Conservation (phyloP, 306 rosid species). For the Ormosia emarginata region DNA sequence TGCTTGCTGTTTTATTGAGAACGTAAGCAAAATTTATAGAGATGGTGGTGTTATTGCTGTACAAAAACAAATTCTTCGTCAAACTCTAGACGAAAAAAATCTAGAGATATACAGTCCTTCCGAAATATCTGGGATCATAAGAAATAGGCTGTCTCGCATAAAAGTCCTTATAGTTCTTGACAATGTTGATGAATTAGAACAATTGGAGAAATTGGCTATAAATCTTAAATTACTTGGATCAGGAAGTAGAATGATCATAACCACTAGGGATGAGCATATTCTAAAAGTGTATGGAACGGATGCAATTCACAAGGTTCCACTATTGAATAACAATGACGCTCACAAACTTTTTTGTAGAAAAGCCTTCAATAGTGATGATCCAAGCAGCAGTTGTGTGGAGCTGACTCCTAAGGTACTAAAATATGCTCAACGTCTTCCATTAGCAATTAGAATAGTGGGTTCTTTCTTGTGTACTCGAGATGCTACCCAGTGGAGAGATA, state of each 20-base stretch:
- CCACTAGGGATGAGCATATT: not conserved
- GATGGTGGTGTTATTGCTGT: not conserved
- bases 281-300: not conserved
- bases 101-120: not conserved
- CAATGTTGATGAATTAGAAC: not conserved
- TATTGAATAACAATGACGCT: not conserved
- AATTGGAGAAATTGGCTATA: not conserved
- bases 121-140: not conserved
- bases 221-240: not conserved
- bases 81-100: not conserved
- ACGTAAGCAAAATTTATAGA: not conserved
- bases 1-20: not conserved
- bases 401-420: not conserved
- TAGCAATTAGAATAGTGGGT: not conserved
- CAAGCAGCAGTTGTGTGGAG: not conserved
- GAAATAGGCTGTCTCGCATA: not conserved
- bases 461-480: constrained; percentile 15
- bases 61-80: not conserved
- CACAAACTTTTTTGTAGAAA: not conserved
- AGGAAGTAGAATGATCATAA: not conserved
- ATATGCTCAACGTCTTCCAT: not conserved
- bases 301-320: not conserved
- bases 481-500: constrained; percentile 15
- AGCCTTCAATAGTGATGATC: not conserved
- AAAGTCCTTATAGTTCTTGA: not conserved